phyloP scores from a whole-genome alignment of 2,329 filamentous ascomycete species.

The Claviceps africana region DNA sequence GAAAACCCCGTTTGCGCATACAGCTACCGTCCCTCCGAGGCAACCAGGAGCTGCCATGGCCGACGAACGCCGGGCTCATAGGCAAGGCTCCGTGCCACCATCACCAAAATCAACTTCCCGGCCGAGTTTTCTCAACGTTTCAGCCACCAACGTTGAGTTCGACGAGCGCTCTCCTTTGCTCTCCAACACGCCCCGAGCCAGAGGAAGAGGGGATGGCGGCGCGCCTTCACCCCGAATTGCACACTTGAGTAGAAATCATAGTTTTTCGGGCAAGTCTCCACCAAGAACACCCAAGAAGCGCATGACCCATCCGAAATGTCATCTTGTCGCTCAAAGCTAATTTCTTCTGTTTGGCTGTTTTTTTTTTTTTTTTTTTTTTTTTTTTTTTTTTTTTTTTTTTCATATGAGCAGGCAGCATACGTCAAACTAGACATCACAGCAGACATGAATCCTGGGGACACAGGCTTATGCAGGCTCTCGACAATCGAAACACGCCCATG shows the following conservation, averaged over 20 bases:
- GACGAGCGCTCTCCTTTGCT: conserved; percentile 31
- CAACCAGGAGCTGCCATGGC: conserved; percentile 14
- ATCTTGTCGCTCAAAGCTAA: neutral
- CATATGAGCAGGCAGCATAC: conserved; percentile 20
- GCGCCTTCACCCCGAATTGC: conserved; percentile 15
- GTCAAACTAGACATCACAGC: conserved; percentile 35
- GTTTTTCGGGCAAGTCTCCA: conserved; percentile 25
- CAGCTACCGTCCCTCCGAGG: neutral
- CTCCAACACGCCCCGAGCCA: conserved; percentile 26
- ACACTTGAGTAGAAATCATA: conserved; percentile 26
- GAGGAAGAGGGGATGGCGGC: conserved; percentile 25
- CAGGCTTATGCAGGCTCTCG: conserved; percentile 48
- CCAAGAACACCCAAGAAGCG: neutral
- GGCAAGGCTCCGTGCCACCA: conserved; percentile 17
- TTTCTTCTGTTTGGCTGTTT: too few relatives aligned
- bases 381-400: neutral
- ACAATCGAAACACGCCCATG: conserved; percentile 42
- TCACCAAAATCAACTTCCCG: conserved; percentile 21
- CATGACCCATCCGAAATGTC: neutral
- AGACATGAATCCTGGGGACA: conserved; percentile 45
- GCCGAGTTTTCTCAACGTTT: conserved; percentile 12
- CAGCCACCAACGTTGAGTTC: conserved; percentile 17
- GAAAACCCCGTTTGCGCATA: neutral
- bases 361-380: neutral
- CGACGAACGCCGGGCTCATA: conserved; percentile 16